A percentile compares a stretch with the other conserved stretches of the same genome.
Evolutionary conservation across 352 stramenopile species (phyloP).

Genomic region (Pythium sp.): DNA sequence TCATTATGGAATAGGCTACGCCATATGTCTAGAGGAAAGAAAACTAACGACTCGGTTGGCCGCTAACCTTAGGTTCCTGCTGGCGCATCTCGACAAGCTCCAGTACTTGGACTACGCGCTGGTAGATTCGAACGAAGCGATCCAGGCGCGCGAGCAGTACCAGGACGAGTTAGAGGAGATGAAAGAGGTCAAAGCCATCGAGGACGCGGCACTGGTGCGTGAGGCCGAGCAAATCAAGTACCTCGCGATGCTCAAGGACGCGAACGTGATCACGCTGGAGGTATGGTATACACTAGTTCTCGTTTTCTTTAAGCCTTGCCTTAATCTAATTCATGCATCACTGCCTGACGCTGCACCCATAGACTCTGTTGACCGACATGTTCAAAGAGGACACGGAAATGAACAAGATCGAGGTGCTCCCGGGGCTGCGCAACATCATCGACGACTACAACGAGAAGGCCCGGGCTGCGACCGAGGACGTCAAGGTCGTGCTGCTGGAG

Average conservation of each 20-base stretch:
- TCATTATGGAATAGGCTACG: not conserved
- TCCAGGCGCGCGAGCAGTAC: slow-evolving; percentile 88
- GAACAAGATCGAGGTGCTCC: slow-evolving; percentile 88
- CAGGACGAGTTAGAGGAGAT: slow-evolving; percentile 85
- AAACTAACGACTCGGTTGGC: slow-evolving; percentile 18
- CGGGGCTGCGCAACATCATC: slow-evolving; percentile 86
- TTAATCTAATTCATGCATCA: not conserved
- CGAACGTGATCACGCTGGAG: slow-evolving; percentile 88
- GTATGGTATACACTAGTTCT: slow-evolving; percentile 18
- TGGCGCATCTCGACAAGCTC: slow-evolving; percentile 91
- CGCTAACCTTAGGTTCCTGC: slow-evolving; percentile 42
- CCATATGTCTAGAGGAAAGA: not conserved
- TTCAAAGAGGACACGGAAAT: slow-evolving; percentile 92
- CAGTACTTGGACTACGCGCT: slow-evolving; percentile 94
- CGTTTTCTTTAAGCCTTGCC: not conserved
- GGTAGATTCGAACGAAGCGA: slow-evolving; percentile 72
- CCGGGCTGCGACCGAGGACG: slow-evolving; percentile 77
- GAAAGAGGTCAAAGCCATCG: slow-evolving; percentile 84
- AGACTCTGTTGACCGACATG: slow-evolving; percentile 90
- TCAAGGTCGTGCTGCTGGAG: slow-evolving; percentile 76
- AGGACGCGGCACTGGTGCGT: slow-evolving; percentile 67
- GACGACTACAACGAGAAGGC: slow-evolving; percentile 89
- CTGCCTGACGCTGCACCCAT: not conserved
- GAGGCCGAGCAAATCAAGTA: slow-evolving; percentile 82
- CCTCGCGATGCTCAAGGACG: slow-evolving; percentile 73